A percentile compares a stretch with the other conserved stretches of the same genome.
These are phyloP conservation scores for Coemansia sp. DNA, from an alignment of 192 early-diverging fungal genomes.

Conservation along the genomic window DNA sequence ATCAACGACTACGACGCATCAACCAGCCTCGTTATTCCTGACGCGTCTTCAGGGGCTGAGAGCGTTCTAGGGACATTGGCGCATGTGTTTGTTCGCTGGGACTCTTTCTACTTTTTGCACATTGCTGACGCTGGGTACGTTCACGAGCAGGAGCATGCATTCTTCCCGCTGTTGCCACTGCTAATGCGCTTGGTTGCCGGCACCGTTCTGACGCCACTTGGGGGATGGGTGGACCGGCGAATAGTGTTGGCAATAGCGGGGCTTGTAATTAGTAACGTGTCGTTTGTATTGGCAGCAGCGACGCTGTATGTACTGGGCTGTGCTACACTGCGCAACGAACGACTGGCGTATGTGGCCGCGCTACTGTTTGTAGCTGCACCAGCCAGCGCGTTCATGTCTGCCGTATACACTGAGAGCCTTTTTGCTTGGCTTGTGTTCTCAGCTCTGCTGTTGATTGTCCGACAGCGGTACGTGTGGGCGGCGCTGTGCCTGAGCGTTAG, in stretches of 20 bases:
- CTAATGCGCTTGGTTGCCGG: conserved; percentile 62
- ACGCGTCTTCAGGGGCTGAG: neutral
- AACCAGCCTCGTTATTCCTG: conserved; percentile 37
- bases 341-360: conserved; percentile 67
- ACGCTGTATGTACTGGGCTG: conserved; percentile 71
- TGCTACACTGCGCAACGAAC: conserved; percentile 50
- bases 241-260: conserved; percentile 64
- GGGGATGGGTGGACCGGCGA: conserved; percentile 34
- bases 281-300: conserved; percentile 75
- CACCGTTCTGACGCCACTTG: conserved; percentile 63
- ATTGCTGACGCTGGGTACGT: conserved; percentile 79
- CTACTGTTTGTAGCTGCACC: conserved; percentile 78
- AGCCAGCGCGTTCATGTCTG: conserved; percentile 84
- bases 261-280: conserved; percentile 72
- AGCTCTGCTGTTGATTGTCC: conserved; percentile 67
- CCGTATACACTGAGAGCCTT: conserved; percentile 85
- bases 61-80: conserved; percentile 14
- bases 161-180: conserved; percentile 80
- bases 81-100: conserved; percentile 80
- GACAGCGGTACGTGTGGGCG: conserved; percentile 60
- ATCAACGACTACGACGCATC: conserved; percentile 66
- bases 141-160: conserved; percentile 90
- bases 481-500: conserved; percentile 68
- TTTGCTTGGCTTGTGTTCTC: conserved; percentile 81
- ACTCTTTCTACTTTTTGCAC: conserved; percentile 84